Evolutionary conservation across 2,329 filamentous ascomycete genomes (phyloP), one percentile per base, ranked within the genome.

Genomic region (Colletotrichum godetiae): DNA sequence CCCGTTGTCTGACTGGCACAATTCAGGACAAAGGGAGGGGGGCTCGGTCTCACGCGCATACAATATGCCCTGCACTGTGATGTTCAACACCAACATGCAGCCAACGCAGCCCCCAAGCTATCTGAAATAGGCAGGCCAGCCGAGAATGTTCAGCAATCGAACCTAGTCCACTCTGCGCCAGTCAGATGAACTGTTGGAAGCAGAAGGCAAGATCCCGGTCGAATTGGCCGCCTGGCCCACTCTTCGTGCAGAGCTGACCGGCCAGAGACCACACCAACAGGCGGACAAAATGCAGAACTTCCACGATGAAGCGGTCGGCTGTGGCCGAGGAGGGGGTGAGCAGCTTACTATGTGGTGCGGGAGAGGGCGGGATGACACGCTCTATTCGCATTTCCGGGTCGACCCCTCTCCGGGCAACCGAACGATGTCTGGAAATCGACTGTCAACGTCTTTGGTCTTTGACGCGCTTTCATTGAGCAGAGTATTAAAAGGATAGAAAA

Each of bases 11-110:
- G 35, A 61, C 64, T 65, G 55, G 52, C 27, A 61, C 63, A 19
- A 42, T 49, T 19, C 27, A n/a, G 5, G 13, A 49, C 42, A 49
- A 49, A 49, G 42, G 42, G 42, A 49, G 42, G 42, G 24, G 56
- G 63, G 62, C 68, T 31, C 33, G 27, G 65, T 71, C 68, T 71
- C 49, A 71, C 68, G 35, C 63, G 55, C 68, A 70, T 67, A 53
- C n/a, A 19, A 67, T n/a, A 46, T 29, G 31, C 55, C 37, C 15
- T 53, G 62, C 46, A 55, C 15, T 33, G 33, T 65, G 57, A 70
- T 57, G 10, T 35, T 33, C 33, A 15, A 59, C 42, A n/a, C 35
- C 42, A 61, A 27, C n/a, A 33, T 33, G 56, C 63, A 61, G 68
- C 62, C 42, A 67, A 60, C 55, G 31, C 27, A 57, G 24, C 57